Evolutionary conservation across 768 basidiomycete species (phyloP).

Genomic region (Galerina marginata): DNA sequence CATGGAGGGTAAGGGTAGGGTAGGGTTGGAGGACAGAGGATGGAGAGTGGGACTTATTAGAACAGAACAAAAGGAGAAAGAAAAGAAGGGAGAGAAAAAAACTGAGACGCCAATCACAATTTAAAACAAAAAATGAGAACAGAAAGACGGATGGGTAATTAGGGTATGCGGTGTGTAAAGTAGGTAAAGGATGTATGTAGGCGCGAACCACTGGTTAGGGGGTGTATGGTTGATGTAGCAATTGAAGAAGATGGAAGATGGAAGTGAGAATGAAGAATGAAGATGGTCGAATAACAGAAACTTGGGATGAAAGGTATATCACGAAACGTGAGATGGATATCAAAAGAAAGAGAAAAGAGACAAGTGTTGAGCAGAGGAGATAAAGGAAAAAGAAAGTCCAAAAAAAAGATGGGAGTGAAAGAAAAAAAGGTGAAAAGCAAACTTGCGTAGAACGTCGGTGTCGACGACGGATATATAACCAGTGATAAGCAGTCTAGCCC

Average conservation of each 20-base stretch:
- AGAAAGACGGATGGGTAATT: background rate
- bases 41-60: background rate
- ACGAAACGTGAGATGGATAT: background rate
- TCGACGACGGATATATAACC: background rate
- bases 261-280: background rate
- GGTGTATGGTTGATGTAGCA: background rate
- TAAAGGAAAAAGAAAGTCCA: constrained; percentile 1
- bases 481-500: background rate
- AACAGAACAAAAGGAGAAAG: background rate
- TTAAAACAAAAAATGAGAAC: background rate
- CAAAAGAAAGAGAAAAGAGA: background rate
- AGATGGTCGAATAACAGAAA: background rate
- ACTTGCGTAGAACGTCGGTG: background rate
- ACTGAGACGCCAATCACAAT: background rate
- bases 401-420: constrained; percentile 3
- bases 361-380: background rate
- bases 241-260: background rate
- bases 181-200: too few species aligned
- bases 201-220: too few species aligned
- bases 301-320: background rate
- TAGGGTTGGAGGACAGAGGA: background rate
- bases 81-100: background rate
- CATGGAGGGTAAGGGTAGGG: background rate
- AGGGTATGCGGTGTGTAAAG: background rate
- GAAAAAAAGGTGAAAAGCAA: constrained; percentile 1